These are phyloP conservation scores for Phyllosticta citribraziliensis DNA, from an alignment of 2,329 filamentous ascomycete species.

Conservation along the genomic window DNA sequence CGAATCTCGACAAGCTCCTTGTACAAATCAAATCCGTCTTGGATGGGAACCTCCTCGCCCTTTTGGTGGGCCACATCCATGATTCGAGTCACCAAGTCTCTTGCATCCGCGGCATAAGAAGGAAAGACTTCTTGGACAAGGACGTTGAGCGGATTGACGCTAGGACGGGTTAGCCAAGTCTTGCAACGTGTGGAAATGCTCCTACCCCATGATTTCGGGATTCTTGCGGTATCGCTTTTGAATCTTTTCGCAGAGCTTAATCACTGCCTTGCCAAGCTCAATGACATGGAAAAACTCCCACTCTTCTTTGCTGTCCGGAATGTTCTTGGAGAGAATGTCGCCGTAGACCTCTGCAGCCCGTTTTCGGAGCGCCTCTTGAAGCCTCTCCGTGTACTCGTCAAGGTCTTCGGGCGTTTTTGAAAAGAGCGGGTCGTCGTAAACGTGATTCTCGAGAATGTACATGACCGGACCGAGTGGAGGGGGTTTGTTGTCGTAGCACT, in stretches of 20 bases:
- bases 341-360: constrained; percentile 74
- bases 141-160: constrained; percentile 54
- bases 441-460: constrained; percentile 71
- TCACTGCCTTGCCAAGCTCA: constrained; percentile 74
- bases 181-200: constrained; percentile 11
- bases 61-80: constrained; percentile 60
- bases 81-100: constrained; percentile 74
- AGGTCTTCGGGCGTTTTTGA: constrained; percentile 59
- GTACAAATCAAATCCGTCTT: constrained; percentile 93
- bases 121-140: constrained; percentile 78
- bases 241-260: constrained; percentile 77
- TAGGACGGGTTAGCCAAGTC: constrained; percentile 14
- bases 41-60: constrained; percentile 67
- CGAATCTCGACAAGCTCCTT: constrained; percentile 79
- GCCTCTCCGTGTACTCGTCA: constrained; percentile 59
- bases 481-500: constrained; percentile 81
- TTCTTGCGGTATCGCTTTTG: constrained; percentile 86
- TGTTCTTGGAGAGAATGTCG: constrained; percentile 64
- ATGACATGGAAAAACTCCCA: constrained; percentile 93
- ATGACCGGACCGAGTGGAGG: constrained; percentile 71
- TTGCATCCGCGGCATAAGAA: constrained; percentile 79
- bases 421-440: constrained; percentile 70
- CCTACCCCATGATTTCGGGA: constrained; percentile 70
- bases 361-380: constrained; percentile 61
- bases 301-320: constrained; percentile 68